A percentile compares a stretch with the other conserved stretches of the same genome.
Evolutionary conservation across 1,139 yeast species (phyloP).

Genomic region (Nematodospora anomalae): DNA sequence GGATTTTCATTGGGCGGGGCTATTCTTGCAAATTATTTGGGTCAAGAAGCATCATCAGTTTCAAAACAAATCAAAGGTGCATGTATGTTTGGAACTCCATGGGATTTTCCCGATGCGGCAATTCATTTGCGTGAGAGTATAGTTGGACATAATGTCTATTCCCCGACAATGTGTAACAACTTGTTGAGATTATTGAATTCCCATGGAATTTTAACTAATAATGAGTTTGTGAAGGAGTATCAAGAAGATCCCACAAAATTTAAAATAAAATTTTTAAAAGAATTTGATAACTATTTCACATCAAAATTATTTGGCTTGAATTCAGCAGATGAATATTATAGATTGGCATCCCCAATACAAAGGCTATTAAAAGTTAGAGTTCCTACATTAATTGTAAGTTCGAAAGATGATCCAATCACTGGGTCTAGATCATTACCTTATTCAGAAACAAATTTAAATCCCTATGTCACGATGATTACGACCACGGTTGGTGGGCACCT

Average conservation of each 20-base stretch:
- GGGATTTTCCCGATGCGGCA: conserved; percentile 56
- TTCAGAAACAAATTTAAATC: conserved; percentile 61
- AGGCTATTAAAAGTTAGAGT: conserved; percentile 51
- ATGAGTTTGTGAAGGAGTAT: conserved; percentile 30
- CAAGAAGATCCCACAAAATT: conserved; percentile 34
- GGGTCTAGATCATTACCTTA: conserved; percentile 58
- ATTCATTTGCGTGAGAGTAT: conserved; percentile 39
- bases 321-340: conserved; percentile 53
- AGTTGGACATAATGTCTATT: conserved; percentile 49
- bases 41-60: conserved; percentile 45
- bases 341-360: conserved; percentile 53
- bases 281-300: conserved; percentile 56
- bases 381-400: conserved; percentile 50
- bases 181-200: conserved; percentile 43
- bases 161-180: conserved; percentile 55
- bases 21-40: conserved; percentile 55
- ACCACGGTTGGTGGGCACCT: conserved; percentile 87
- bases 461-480: conserved; percentile 62
- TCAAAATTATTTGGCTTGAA: conserved; percentile 55
- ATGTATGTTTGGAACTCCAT: conserved; percentile 53
- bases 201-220: conserved; percentile 35
- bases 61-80: conserved; percentile 47
- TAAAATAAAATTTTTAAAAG: conserved; percentile 31
- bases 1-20: conserved; percentile 63
- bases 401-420: conserved; percentile 60